Conservation (phyloP, 2,329 filamentous ascomycete genomes). For the Cordyceps cateniannulata region DNA sequence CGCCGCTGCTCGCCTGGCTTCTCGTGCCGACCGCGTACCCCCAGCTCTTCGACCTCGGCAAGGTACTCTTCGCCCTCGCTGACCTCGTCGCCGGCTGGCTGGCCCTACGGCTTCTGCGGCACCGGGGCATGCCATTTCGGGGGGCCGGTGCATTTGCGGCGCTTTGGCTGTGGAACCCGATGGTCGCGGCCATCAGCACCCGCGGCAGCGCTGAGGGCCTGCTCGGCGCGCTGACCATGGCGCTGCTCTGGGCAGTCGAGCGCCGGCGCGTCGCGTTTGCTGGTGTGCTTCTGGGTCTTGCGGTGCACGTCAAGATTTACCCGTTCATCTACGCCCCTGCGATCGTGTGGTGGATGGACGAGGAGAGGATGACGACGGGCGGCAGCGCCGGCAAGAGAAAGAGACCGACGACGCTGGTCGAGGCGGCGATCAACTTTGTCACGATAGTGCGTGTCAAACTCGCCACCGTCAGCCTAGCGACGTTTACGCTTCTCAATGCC, state of each 20-base stretch:
- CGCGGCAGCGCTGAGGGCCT: constrained; percentile 89
- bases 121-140: constrained; percentile 38
- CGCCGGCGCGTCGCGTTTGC: constrained; percentile 56
- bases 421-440: constrained; percentile 35
- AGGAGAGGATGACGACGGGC: constrained; percentile 31
- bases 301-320: constrained; percentile 98
- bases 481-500: constrained; percentile 68
- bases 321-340: constrained; percentile 90
- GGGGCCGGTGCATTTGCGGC: constrained; percentile 69
- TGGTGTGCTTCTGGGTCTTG: constrained; percentile 69
- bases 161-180: constrained; percentile 93
- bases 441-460: constrained; percentile 52
- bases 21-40: constrained; percentile 54
- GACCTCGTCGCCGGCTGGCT: constrained; percentile 83
- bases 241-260: constrained; percentile 75
- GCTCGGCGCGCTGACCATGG: constrained; percentile 76
- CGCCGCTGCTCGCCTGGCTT: constrained; percentile 86
- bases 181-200: constrained; percentile 96
- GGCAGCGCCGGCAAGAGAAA: not conserved
- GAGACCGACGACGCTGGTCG: constrained; percentile 13
- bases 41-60: constrained; percentile 74
- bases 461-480: constrained; percentile 57
- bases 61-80: constrained; percentile 74
- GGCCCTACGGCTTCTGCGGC: constrained; percentile 41
- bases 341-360: constrained; percentile 75